These are phyloP conservation scores for Wickerhamomyces bisporus DNA, from an alignment of 805 yeast genomes.

Conservation along the genomic window DNA sequence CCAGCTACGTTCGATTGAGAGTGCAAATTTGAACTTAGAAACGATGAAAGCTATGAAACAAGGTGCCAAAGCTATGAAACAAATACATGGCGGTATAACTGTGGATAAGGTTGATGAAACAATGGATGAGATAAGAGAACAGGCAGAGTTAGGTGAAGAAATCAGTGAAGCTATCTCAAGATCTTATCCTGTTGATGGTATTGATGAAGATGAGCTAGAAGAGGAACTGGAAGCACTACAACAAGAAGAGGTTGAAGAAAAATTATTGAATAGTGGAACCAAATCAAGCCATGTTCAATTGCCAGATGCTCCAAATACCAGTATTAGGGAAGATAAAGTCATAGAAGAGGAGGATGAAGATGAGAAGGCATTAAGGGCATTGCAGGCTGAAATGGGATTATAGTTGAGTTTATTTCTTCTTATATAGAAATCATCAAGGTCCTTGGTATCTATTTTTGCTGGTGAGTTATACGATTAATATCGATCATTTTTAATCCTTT, in stretches of 20 bases:
- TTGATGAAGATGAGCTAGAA: conserved; percentile 89
- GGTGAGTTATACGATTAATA: too few relatives aligned
- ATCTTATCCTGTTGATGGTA: conserved; percentile 75
- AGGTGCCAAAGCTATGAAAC: conserved; percentile 95
- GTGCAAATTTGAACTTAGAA: conserved; percentile 93
- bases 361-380: conserved; percentile 71
- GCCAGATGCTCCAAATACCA: conserved; percentile 43
- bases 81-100: conserved; percentile 90
- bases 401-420: conserved; percentile 24
- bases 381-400: conserved; percentile 85
- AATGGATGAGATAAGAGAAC: conserved; percentile 97
- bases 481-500: too few relatives aligned
- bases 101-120: conserved; percentile 96
- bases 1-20: conserved; percentile 85
- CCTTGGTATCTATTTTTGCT: too few relatives aligned
- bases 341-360: conserved; percentile 53
- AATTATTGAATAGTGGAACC: conserved; percentile 42
- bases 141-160: conserved; percentile 91
- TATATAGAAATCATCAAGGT: too few relatives aligned
- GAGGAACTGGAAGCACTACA: conserved; percentile 88
- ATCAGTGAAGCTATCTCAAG: conserved; percentile 93
- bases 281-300: conserved; percentile 25
- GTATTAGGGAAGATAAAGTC: conserved; percentile 20
- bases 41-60: conserved; percentile 99
- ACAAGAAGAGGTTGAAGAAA: conserved; percentile 69